These are phyloP conservation scores for Ceratocystis ficicola DNA, from an alignment of 2,329 filamentous ascomycete species.

Conservation along the genomic window DNA sequence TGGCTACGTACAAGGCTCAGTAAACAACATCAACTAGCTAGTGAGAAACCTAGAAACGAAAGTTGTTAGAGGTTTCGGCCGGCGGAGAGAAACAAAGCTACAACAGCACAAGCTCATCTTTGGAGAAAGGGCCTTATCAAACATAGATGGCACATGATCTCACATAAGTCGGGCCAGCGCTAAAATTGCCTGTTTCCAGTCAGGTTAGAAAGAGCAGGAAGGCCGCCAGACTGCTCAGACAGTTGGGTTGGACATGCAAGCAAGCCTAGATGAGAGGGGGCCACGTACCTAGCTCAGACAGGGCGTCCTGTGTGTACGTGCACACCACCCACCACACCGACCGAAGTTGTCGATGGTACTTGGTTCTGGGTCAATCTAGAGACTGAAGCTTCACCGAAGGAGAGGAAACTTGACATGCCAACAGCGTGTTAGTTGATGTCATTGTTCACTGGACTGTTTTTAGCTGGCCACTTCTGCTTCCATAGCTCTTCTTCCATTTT, in stretches of 20 bases:
- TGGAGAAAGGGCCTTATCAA: neutral
- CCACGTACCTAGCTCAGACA: too few relatives aligned
- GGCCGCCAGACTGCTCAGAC: neutral
- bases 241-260: neutral
- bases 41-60: neutral
- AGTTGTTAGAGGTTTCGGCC: neutral
- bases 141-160: conserved; percentile 1
- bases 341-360: neutral
- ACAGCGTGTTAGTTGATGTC: neutral
- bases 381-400: neutral
- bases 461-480: too few relatives aligned
- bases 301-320: neutral
- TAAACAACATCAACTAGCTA: neutral
- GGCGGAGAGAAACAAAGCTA: neutral
- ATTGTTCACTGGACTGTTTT: neutral
- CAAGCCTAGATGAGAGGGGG: too few relatives aligned
- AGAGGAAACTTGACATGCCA: too few relatives aligned
- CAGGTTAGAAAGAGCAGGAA: neutral
- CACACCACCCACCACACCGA: neutral
- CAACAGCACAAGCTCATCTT: neutral
- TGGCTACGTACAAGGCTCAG: neutral
- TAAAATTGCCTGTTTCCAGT: neutral
- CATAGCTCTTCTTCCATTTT: neutral
- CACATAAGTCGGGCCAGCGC: neutral
- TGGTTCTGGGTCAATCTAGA: neutral